phyloP scores from a whole-genome alignment of 495 filamentous ascomycete species.

The Viridothelium virens region DNA sequence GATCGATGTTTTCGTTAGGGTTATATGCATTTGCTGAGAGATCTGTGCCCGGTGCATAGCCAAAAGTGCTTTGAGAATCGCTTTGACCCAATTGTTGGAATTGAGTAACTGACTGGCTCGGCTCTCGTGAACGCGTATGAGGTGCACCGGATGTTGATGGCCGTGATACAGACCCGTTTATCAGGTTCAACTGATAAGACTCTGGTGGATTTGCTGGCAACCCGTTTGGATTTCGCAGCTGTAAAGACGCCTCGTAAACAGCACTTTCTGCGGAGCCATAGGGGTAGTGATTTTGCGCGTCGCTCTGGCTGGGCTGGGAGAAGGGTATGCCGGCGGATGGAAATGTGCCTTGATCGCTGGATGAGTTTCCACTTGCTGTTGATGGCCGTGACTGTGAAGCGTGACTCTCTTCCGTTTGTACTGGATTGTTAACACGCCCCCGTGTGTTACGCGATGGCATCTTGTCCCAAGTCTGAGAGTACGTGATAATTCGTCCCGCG shows the following conservation, averaged over 20 bases:
- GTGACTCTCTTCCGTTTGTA: slow-evolving; percentile 35
- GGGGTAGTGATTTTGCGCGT: slow-evolving; percentile 11
- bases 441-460: slow-evolving; percentile 3
- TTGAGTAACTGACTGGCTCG: not conserved
- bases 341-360: slow-evolving; percentile 12
- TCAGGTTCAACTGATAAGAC: not conserved
- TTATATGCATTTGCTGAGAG: not conserved
- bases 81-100: slow-evolving; percentile 16
- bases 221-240: slow-evolving; percentile 3
- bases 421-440: not conserved
- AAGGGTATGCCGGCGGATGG: slow-evolving; percentile 4
- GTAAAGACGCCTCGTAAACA: slow-evolving; percentile 2
- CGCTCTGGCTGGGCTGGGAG: slow-evolving; percentile 1
- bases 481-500: not conserved
- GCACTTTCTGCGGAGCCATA: slow-evolving; percentile 7
- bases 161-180: slow-evolving; percentile 17
- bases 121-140: not conserved
- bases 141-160: not conserved
- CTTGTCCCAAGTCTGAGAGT: not conserved
- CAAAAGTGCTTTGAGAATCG: not conserved
- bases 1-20: slow-evolving; percentile 2
- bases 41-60: not conserved
- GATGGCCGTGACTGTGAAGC: slow-evolving; percentile 73
- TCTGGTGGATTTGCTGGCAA: not conserved
- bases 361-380: slow-evolving; percentile 12